Percentiles rank a stretch among this genome's conserved stretches.
These are phyloP conservation scores for Yamadazyma kanchanaburiensis DNA, from an alignment of 1,139 yeast genomes.

Conservation along the genomic window DNA sequence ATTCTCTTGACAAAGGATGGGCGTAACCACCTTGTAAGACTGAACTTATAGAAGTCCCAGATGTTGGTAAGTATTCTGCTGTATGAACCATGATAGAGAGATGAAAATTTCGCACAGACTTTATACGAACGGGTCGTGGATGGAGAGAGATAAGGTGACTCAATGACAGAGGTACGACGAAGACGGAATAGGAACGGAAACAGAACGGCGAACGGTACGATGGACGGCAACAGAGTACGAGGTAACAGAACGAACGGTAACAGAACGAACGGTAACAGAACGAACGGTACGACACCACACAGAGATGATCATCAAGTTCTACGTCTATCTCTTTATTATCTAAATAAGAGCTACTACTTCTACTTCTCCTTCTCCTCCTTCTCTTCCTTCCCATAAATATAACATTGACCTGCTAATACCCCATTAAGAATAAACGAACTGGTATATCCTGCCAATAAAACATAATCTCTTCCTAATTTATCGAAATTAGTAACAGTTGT, in stretches of 20 bases:
- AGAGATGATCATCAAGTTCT: too few species aligned
- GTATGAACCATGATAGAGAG: slow-evolving; percentile 42
- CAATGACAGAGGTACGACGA: too few species aligned
- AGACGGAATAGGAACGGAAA: neutral
- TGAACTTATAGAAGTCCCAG: slow-evolving; percentile 67
- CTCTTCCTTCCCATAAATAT: slow-evolving; percentile 20
- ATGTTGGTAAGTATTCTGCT: slow-evolving; percentile 63
- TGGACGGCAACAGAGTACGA: too few species aligned
- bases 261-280: too few species aligned
- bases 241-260: too few species aligned
- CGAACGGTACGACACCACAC: too few species aligned
- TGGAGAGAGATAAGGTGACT: too few species aligned
- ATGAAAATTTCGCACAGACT: slow-evolving; percentile 1
- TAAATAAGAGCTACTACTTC: neutral
- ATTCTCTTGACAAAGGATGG: slow-evolving; percentile 82
- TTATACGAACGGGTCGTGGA: too few species aligned
- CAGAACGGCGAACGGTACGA: slow-evolving; percentile 1
- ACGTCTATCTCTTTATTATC: neutral
- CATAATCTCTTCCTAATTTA: slow-evolving; percentile 24
- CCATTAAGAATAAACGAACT: slow-evolving; percentile 32
- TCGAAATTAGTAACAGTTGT: slow-evolving; percentile 44
- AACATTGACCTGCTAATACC: slow-evolving; percentile 31
- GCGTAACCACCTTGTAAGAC: slow-evolving; percentile 91
- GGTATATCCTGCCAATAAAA: slow-evolving; percentile 34
- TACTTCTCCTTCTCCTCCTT: slow-evolving; percentile 4